Evolutionary conservation across 179 eudicot genomes (phyloP).

Genomic region (Beta lomatogona): DNA sequence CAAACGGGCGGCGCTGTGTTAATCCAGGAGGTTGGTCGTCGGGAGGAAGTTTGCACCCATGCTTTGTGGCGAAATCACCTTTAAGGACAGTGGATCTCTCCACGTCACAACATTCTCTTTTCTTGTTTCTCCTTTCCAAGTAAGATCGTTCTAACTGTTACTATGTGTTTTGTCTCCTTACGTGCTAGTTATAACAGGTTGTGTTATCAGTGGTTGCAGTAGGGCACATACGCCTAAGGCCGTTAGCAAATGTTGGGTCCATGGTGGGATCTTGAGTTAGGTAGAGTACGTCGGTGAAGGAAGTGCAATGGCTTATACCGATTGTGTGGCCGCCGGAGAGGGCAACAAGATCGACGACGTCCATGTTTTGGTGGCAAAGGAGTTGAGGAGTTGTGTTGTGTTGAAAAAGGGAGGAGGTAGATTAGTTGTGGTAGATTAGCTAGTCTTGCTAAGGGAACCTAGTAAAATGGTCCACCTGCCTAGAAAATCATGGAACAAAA

Average conservation of each 20-base stretch:
- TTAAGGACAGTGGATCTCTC: too few species aligned
- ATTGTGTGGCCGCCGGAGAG: conserved; percentile 68
- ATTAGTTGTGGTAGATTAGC: conserved; percentile 51
- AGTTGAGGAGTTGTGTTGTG: conserved; percentile 41
- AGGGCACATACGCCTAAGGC: conserved; percentile 42
- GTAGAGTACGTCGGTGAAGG: conserved; percentile 48
- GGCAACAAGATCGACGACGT: conserved; percentile 57
- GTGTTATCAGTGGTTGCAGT: conserved; percentile 29
- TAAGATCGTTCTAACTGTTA: too few species aligned
- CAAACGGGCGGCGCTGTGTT: too few species aligned
- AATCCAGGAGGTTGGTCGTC: too few species aligned
- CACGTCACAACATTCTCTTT: too few species aligned
- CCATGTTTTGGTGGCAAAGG: conserved; percentile 45
- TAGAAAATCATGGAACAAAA: conserved; percentile 19
- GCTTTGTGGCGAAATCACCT: too few species aligned
- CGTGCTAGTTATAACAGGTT: too few species aligned
- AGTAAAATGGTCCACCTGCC: conserved; percentile 71
- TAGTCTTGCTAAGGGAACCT: conserved; percentile 63
- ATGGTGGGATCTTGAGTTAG: conserved; percentile 47
- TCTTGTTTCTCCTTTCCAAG: too few species aligned
- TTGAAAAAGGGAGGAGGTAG: conserved; percentile 52
- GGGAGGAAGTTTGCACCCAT: too few species aligned
- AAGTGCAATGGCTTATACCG: conserved; percentile 45
- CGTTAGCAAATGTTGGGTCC: conserved; percentile 39
- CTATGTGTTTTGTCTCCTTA: too few species aligned